phyloP scores from a whole-genome alignment of 2,329 filamentous ascomycete genomes.

The Penicillium sp. region DNA sequence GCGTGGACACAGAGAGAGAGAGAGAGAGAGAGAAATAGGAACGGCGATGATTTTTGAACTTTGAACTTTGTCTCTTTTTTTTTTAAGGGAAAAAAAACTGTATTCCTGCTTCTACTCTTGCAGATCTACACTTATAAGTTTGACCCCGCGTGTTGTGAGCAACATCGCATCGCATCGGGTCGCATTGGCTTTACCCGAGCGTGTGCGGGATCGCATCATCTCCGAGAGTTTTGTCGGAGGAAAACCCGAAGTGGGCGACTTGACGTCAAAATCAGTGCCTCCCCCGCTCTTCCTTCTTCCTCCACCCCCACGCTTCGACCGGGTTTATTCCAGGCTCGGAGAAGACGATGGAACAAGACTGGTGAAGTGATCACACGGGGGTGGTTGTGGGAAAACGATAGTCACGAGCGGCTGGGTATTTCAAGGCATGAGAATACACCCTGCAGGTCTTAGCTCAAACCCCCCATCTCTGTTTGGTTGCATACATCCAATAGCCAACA shows the following conservation, averaged over 20 bases:
- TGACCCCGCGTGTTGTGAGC: not conserved
- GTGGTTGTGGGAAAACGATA: no score
- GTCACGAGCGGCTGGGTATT: not conserved
- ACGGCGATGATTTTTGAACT: not conserved
- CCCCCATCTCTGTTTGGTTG: no score
- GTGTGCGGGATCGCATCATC: constrained; percentile 9
- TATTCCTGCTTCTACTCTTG: not conserved
- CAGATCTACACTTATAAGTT: not conserved
- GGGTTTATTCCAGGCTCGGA: no score
- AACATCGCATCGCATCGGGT: not conserved
- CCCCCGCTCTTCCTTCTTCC: not conserved
- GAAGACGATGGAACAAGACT: no score
- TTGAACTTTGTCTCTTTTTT: no score
- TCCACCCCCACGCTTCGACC: not conserved
- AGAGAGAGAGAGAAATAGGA: constrained; percentile 5
- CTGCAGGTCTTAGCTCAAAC: no score
- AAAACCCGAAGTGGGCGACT: constrained; percentile 6
- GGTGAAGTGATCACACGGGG: no score
- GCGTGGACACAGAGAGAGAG: constrained; percentile 19
- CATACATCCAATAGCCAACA: no score
- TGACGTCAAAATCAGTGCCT: constrained; percentile 9
- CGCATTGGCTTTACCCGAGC: constrained; percentile 5
- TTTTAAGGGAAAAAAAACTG: no score
- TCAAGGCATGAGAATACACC: not conserved
- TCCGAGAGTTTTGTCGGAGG: constrained; percentile 13